These are phyloP conservation scores for Tripidium arundinaceum DNA, from an alignment of 202 grass and related monocot species.

Conservation along the genomic window DNA sequence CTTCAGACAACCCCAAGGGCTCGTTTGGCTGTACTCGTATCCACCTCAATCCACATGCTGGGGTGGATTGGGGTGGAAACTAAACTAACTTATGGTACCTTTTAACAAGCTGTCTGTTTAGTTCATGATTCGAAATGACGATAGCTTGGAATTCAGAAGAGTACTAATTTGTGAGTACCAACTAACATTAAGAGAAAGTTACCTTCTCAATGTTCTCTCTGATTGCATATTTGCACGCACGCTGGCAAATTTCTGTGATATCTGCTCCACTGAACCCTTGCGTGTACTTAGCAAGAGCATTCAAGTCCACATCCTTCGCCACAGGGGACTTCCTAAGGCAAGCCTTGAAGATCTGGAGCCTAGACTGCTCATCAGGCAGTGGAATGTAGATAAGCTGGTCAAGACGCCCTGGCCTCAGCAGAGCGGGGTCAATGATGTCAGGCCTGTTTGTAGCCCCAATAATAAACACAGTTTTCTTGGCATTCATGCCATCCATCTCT, in stretches of 20 bases:
- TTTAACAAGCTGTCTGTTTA: background rate
- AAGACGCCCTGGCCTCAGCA: too few relatives aligned
- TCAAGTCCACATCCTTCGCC: constrained; percentile 79
- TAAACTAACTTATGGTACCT: background rate
- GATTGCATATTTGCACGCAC: constrained; percentile 90
- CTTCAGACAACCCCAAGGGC: too few relatives aligned
- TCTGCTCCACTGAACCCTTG: constrained; percentile 93
- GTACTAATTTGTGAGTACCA: background rate
- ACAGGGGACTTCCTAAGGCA: constrained; percentile 93
- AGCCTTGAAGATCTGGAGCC: constrained; percentile 90
- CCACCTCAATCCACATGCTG: too few relatives aligned
- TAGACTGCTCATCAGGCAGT: constrained; percentile 75
- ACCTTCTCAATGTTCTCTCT: constrained; percentile 98
- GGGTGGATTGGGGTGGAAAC: background rate
- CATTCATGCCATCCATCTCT: too few relatives aligned
- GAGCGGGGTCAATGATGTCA: too few relatives aligned
- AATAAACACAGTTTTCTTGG: too few relatives aligned
- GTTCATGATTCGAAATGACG: too few relatives aligned
- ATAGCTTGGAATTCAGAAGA: background rate
- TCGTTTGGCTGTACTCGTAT: too few relatives aligned
- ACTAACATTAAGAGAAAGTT: background rate
- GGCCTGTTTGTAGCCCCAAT: too few relatives aligned
- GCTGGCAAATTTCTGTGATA: constrained; percentile 96
- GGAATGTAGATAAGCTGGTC: too few relatives aligned
- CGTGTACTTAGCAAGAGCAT: constrained; percentile 79